phyloP scores from a whole-genome alignment of 441 rosid species.

The Bocquillonia castaneifolia region DNA sequence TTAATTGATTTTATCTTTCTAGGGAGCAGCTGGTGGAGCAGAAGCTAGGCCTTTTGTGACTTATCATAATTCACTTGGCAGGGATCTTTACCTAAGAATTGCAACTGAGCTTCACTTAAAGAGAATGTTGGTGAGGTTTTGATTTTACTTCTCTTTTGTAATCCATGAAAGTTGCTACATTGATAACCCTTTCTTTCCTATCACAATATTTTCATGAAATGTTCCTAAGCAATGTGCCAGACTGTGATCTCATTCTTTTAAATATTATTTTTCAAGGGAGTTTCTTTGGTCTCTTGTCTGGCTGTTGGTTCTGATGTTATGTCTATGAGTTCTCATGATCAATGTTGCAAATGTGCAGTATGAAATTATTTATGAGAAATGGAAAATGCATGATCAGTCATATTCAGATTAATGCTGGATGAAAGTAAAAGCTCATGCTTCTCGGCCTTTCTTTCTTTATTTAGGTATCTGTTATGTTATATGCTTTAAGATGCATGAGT shows the following conservation, averaged over 20 bases:
- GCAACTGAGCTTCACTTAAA: conserved; percentile 96
- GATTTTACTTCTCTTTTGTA: not conserved
- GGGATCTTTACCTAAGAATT: conserved; percentile 85
- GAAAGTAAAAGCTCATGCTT: not conserved
- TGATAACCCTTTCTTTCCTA: not conserved
- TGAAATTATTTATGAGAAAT: too few species aligned
- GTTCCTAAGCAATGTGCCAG: not conserved
- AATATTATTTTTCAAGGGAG: not conserved
- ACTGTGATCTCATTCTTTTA: not conserved
- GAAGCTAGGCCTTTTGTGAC: conserved; percentile 97
- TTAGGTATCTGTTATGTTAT: too few species aligned
- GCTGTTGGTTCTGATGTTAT: too few species aligned
- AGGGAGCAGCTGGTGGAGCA: conserved; percentile 99
- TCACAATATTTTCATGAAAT: not conserved
- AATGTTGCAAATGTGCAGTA: too few species aligned
- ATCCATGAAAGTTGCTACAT: not conserved
- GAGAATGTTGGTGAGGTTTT: conserved; percentile 79
- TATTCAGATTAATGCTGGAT: too few species aligned
- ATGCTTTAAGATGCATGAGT: too few species aligned
- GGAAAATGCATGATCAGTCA: too few species aligned
- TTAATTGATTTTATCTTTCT: conserved; percentile 40
- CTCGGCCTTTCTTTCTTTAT: not conserved
- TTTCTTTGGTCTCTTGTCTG: not conserved
- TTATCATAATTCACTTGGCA: conserved; percentile 85
- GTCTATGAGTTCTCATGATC: too few species aligned